Conservation (phyloP, 192 early-diverging fungal species). For the Dissophora globulifera region DNA sequence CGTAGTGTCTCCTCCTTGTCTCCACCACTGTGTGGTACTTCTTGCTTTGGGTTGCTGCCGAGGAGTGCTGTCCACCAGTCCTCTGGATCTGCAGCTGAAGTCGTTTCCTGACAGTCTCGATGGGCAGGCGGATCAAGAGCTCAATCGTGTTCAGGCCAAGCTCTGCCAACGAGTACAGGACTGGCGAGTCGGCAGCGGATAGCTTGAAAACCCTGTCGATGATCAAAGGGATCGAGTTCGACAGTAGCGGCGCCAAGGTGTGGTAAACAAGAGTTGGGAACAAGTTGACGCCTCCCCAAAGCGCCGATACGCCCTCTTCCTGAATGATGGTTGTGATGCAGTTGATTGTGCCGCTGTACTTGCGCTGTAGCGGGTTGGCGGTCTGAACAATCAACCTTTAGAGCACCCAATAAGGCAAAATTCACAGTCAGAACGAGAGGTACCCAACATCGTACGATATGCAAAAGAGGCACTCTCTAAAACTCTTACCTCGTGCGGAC, state of each 20-base stretch:
- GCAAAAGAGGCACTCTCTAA: too few species aligned
- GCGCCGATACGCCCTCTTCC: conserved; percentile 76
- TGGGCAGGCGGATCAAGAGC: conserved; percentile 79
- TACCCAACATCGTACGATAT: too few species aligned
- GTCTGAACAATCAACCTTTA: conserved; percentile 85
- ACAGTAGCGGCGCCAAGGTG: conserved; percentile 77
- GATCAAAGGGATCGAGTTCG: conserved; percentile 72
- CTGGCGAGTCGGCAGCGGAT: conserved; percentile 74
- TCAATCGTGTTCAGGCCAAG: conserved; percentile 80
- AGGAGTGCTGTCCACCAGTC: conserved; percentile 29
- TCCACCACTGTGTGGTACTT: conserved; percentile 73
- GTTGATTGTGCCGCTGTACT: conserved; percentile 87
- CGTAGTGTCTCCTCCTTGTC: conserved; percentile 75
- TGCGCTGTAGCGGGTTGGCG: conserved; percentile 76
- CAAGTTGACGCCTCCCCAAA: conserved; percentile 79
- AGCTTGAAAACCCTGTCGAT: conserved; percentile 75
- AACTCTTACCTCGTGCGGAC: conserved; percentile 79
- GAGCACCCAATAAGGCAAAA: neutral
- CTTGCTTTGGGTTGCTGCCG: conserved; percentile 44
- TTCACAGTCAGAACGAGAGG: too few species aligned
- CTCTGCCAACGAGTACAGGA: conserved; percentile 70
- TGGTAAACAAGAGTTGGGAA: conserved; percentile 87
- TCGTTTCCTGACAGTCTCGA: conserved; percentile 89
- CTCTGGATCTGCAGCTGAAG: conserved; percentile 80
- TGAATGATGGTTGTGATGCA: conserved; percentile 77